Conservation (phyloP, 2,329 filamentous ascomycete genomes). For the Colletotrichum lindemuthianum region DNA sequence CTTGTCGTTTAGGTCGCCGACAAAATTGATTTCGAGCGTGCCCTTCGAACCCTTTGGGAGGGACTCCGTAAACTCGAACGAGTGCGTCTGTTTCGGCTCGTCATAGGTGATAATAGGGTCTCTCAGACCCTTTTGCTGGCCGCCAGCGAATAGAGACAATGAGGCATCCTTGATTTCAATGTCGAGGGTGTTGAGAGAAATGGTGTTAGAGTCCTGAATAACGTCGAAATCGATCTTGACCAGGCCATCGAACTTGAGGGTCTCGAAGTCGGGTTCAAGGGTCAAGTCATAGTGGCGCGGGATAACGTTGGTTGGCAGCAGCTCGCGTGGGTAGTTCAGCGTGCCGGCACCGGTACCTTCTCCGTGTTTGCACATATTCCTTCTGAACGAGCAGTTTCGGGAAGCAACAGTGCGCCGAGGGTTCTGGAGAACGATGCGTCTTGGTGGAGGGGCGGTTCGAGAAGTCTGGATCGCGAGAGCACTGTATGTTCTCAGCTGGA, state of each 20-base stretch:
- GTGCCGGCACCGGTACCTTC: constrained; percentile 30
- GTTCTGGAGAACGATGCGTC: constrained; percentile 27
- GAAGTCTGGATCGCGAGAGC: constrained; percentile 16
- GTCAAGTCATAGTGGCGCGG: constrained; percentile 93
- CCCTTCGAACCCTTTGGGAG: constrained; percentile 81
- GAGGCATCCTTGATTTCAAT: constrained; percentile 79
- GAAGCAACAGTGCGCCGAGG: constrained; percentile 30
- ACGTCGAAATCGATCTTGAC: constrained; percentile 91
- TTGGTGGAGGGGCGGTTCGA: constrained; percentile 24
- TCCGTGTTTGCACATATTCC: constrained; percentile 37
- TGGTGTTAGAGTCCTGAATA: constrained; percentile 81
- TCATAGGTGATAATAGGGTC: constrained; percentile 75
- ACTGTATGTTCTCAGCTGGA: constrained; percentile 21
- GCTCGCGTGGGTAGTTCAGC: constrained; percentile 67
- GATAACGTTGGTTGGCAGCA: constrained; percentile 91
- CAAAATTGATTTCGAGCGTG: constrained; percentile 70
- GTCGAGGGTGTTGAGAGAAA: constrained; percentile 89
- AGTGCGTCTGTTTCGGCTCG: constrained; percentile 83
- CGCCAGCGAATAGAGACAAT: constrained; percentile 34
- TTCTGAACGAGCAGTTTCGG: constrained; percentile 35
- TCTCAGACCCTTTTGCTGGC: constrained; percentile 62
- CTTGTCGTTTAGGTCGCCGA: constrained; percentile 86
- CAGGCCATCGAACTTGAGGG: constrained; percentile 85
- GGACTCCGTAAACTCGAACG: constrained; percentile 78
- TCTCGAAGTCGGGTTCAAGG: constrained; percentile 89